Evolutionary conservation across 2,329 filamentous ascomycete species (phyloP), one percentile per base, ranked within the genome.

Genomic region (Clonostachys sp.): DNA sequence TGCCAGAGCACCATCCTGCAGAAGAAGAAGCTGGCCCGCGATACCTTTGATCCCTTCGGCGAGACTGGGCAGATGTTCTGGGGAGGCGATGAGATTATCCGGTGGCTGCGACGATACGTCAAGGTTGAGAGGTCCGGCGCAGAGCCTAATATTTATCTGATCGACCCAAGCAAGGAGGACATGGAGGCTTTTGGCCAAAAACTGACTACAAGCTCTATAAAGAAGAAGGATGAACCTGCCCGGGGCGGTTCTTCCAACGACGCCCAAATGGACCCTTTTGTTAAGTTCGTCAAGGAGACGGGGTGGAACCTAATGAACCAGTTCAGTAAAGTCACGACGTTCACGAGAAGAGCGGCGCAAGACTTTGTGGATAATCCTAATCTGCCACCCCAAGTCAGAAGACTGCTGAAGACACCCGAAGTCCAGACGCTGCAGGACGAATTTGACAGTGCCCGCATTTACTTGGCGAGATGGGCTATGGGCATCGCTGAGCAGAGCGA

Each of bases 401-500:
- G 89, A 45, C 66, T 99, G 56, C 81, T 99, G 65, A 85, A 83
- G 61, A 96, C 95, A 54, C 91, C 91, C 0, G 91, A 99, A 60
- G 91, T 99, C 0, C 91, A 96, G 70, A 96, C 89, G 0, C 66
- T 99, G 18, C 91, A 96, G 61, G 91, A 97, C 50, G 95, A 99
- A 62, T 99, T 96, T 57, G 95, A 99, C 71, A 96, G 91, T 58
- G 94, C 95, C 5, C 81, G 94, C 53, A 78, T 99, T 50, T 99
- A 99, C 61, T 77, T 99, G 38, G 94, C 94, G 18, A 80, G 94
- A 53, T 99, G 94, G 94, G 94, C 94, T 3, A 97, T 99, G 94
- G 91, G 91, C 8, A 96, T 99, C 53, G 91, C 94, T 0, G 95
- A 99, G 64, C 94, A 99, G 70, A 92, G 91, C 58, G 94, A 99